A percentile compares a stretch with the other conserved stretches of the same genome.
phyloP scores from a whole-genome alignment of 2,329 filamentous ascomycete species.

The Talaromyces sp. region DNA sequence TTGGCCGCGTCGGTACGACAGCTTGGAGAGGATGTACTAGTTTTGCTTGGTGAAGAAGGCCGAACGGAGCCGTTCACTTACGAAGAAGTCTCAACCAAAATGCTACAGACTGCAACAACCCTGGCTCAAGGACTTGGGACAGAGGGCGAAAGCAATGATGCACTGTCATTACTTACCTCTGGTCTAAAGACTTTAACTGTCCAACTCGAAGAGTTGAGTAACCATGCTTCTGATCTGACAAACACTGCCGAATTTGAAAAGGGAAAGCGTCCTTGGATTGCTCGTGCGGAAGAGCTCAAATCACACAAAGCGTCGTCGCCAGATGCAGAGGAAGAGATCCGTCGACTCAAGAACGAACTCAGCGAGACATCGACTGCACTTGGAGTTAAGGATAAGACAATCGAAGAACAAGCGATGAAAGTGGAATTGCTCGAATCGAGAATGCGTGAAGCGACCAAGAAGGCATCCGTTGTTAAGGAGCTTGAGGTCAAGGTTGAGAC shows the following conservation, averaged over 20 bases:
- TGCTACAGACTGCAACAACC: conserved; percentile 40
- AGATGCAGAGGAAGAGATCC: conserved; percentile 80
- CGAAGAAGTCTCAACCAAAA: conserved; percentile 61
- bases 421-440: conserved; percentile 88
- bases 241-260: conserved; percentile 77
- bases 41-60: conserved; percentile 67
- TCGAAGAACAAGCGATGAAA: conserved; percentile 83
- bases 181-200: conserved; percentile 63
- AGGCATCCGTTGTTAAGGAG: conserved; percentile 54
- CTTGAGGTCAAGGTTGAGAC: conserved; percentile 42
- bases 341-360: conserved; percentile 73
- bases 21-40: conserved; percentile 64
- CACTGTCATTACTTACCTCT: conserved; percentile 64
- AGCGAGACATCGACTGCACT: conserved; percentile 70
- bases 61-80: conserved; percentile 65
- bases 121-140: conserved; percentile 27
- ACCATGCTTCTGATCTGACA: conserved; percentile 65
- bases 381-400: conserved; percentile 70
- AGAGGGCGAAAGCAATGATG: conserved; percentile 45
- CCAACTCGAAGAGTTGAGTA: conserved; percentile 66
- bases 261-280: conserved; percentile 72
- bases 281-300: conserved; percentile 75
- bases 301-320: conserved; percentile 75
- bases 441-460: conserved; percentile 77
- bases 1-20: conserved; percentile 64